A percentile compares a stretch with the other conserved stretches of the same genome.
Conservation (phyloP, 192 early-diverging fungal genomes). For the Jimgerdemannia flammicorona region DNA sequence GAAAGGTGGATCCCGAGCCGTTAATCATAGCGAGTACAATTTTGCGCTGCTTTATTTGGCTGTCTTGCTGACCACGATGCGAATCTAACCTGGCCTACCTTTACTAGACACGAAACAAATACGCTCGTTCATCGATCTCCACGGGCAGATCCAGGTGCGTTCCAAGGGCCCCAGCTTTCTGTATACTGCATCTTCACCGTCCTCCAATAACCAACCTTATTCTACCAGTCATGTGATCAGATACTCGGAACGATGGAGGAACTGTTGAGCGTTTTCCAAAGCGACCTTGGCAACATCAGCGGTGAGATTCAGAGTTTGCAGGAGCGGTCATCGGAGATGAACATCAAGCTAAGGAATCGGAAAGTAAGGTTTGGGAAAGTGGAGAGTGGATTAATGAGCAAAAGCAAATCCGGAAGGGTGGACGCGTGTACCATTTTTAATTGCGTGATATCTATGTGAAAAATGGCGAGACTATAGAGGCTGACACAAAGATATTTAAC, state of each 20-base stretch:
- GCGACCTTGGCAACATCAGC: slow-evolving; percentile 83
- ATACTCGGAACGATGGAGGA: slow-evolving; percentile 85
- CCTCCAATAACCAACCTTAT: neutral
- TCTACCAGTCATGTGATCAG: slow-evolving; percentile 57
- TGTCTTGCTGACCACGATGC: neutral
- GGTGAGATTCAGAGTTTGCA: slow-evolving; percentile 87
- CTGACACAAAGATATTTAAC: neutral
- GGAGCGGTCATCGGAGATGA: slow-evolving; percentile 77
- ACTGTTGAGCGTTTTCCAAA: slow-evolving; percentile 80
- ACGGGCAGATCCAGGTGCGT: slow-evolving; percentile 58
- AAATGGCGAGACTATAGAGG: neutral
- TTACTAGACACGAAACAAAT: slow-evolving; percentile 54
- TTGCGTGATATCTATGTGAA: neutral
- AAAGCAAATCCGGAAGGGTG: slow-evolving; percentile 2
- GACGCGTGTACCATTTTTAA: neutral
- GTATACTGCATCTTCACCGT: too few species aligned
- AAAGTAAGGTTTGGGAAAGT: slow-evolving; percentile 42
- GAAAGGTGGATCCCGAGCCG: neutral
- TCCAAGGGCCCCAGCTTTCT: neutral
- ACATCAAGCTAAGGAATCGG: slow-evolving; percentile 78
- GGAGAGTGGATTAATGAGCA: neutral
- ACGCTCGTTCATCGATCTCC: slow-evolving; percentile 58
- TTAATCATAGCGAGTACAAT: neutral
- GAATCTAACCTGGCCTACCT: neutral
- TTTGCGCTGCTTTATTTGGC: neutral